Conservation (phyloP, 2,329 filamentous ascomycete species). For the Pseudogymnoascus sp. region DNA sequence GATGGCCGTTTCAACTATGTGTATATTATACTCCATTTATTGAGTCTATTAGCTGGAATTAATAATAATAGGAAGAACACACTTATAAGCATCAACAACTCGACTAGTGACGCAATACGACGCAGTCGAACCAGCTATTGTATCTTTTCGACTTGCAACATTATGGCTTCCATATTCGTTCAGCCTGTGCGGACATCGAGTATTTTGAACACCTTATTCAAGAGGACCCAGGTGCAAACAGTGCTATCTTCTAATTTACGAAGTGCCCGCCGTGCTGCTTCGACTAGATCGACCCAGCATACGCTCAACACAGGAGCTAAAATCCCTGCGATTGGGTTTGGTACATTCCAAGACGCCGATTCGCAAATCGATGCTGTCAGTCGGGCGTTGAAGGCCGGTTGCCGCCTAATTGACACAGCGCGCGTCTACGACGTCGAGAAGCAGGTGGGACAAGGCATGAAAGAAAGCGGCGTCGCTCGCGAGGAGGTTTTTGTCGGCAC, state of each 20-base stretch:
- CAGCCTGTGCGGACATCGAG: background rate
- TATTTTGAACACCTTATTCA: background rate
- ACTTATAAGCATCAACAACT: background rate
- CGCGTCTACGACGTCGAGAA: constrained; percentile 8
- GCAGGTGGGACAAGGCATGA: constrained; percentile 19
- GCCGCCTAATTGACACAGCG: constrained; percentile 31
- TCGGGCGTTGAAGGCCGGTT: constrained; percentile 17
- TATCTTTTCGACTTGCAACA: background rate
- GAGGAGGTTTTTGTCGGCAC: constrained; percentile 26
- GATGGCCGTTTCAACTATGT: background rate
- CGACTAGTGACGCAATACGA: background rate
- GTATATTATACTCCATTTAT: background rate
- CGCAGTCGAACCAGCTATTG: background rate
- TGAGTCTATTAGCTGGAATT: background rate
- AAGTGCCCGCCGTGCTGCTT: background rate
- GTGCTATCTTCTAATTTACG: background rate
- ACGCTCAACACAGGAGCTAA: constrained; percentile 21
- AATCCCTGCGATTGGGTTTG: constrained; percentile 27
- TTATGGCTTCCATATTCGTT: background rate
- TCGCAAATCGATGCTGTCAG: constrained; percentile 23
- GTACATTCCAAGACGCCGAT: constrained; percentile 26
- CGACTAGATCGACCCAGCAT: constrained; percentile 10
- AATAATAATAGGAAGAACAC: background rate
- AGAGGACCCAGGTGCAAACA: background rate
- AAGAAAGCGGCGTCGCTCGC: constrained; percentile 19